Percentiles rank a stretch among this genome's conserved stretches.
phyloP scores from a whole-genome alignment of 805 yeast genomes.

The Wickerhamiella occidentalis region DNA sequence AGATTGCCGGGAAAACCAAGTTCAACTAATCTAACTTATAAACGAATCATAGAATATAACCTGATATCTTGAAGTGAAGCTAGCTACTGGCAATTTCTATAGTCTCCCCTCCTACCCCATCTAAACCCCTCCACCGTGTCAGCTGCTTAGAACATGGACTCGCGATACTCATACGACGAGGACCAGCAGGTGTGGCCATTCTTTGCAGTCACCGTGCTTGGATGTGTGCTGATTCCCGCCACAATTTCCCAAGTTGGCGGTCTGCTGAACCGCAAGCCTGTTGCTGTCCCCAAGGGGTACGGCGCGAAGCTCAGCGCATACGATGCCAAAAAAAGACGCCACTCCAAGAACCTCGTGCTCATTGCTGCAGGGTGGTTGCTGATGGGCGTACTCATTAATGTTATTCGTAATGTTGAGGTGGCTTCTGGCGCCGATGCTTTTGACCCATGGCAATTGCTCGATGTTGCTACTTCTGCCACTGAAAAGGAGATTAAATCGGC shows the following conservation, averaged over 20 bases:
- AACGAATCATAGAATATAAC: no score
- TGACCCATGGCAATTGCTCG: conserved; percentile 86
- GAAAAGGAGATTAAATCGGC: conserved; percentile 71
- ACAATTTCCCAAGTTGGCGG: conserved; percentile 26
- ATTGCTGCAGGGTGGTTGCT: conserved; percentile 50
- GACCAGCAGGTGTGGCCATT: conserved; percentile 89
- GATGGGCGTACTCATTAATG: conserved; percentile 32
- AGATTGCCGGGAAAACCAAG: no score
- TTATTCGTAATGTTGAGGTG: conserved; percentile 28
- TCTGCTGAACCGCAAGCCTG: conserved; percentile 2
- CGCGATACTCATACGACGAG: conserved; percentile 73
- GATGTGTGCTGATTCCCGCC: conserved; percentile 56
- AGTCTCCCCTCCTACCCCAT: background rate
- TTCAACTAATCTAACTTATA: no score
- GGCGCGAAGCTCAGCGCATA: conserved; percentile 4
- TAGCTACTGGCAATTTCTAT: no score
- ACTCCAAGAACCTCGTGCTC: conserved; percentile 11
- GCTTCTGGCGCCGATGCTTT: conserved; percentile 35
- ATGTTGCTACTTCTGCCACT: conserved; percentile 51
- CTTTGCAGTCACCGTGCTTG: conserved; percentile 60
- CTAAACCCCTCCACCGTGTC: conserved; percentile 5
- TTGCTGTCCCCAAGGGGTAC: conserved; percentile 5
- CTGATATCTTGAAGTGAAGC: no score
- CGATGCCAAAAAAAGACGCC: conserved; percentile 25
- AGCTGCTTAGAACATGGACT: conserved; percentile 26